Base-by-base conservation (phyloP, 2,329 filamentous ascomycete species). In the Acephala macrosclerotiorum region DNA sequence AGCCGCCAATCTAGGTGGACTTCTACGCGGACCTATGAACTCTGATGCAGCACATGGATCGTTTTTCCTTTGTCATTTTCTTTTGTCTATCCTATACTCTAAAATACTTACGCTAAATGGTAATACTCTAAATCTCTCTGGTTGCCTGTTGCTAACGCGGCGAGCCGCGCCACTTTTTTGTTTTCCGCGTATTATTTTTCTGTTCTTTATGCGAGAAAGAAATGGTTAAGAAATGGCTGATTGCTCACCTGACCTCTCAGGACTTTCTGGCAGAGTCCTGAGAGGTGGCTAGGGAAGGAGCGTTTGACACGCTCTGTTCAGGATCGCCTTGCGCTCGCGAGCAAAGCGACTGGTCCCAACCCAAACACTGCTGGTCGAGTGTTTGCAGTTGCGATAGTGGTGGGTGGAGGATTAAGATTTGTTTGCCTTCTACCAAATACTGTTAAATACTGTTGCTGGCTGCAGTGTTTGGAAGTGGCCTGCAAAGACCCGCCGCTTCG, bases 1-100 rank as follows among this genome's bases (percentile, higher is more conserved):
- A 22, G 45, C 20, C 22, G 18, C 18, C 20, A 22, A 49, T 49
- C 20, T 22, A 49, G 45, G 45, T 49, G 45, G 45, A 18, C 45
- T 49, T 49, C 45, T 20, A 49, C 45, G 45, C 22, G 45, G 45
- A 49, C 45, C 8, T 49, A 25, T 49, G 45, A 49, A 22, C n/a
- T 49, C 12, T 49, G 45, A 8, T 49, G 45, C 45, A 49, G 45
- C 45, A 49, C 45, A 49, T 49, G 45, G 45, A 49, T 49, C 45
- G 45, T 49, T 20, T 38, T 49, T 22, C 45, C 8, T 49, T 49
- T 49, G 45, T 49, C 20, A 22, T 22, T 49, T 49, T 20, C 20
- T 49, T 20, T 49, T 42, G 12, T 14, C 18, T 42, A 42, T 14
- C 18, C 38, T 5, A 16, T 42, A 4, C 38, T 42, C 4, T 33